Conservation (phyloP, 768 basidiomycete genomes). For the Lentinula guzmanii region DNA sequence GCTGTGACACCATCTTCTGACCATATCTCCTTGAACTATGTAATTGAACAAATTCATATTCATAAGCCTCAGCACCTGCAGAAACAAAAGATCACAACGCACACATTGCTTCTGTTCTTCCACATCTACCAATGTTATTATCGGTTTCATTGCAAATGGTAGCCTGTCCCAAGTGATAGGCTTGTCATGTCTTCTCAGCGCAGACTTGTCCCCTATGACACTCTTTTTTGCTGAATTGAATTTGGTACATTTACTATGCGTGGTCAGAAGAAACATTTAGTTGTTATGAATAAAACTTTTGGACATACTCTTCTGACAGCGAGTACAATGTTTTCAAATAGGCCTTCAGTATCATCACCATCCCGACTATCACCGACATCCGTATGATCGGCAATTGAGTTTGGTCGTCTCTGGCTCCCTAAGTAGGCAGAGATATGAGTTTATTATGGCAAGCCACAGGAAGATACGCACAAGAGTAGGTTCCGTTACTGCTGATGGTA, state of each 20-base stretch:
- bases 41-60: conserved; percentile 7
- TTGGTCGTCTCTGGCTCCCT: conserved; percentile 7
- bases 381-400: conserved; percentile 36
- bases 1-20: conserved; percentile 71
- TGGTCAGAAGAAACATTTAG: neutral
- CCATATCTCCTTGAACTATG: conserved; percentile 81
- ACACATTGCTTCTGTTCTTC: conserved; percentile 60
- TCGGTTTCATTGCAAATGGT: conserved; percentile 55
- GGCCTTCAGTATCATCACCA: conserved; percentile 83
- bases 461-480: neutral
- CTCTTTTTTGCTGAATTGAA: conserved; percentile 88
- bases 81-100: conserved; percentile 17
- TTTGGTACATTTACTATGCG: conserved; percentile 80
- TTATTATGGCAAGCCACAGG: neutral
- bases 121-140: conserved; percentile 59
- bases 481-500: neutral
- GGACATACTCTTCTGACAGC: conserved; percentile 83
- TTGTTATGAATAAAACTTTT: neutral
- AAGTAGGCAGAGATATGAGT: neutral
- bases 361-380: conserved; percentile 71
- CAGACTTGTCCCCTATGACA: conserved; percentile 79
- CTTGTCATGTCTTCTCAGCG: conserved; percentile 51
- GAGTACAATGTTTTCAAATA: conserved; percentile 81
- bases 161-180: conserved; percentile 71
- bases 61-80: neutral